Evolutionary conservation across 306 rosid genomes (phyloP), one percentile per base, ranked within the genome.

Genomic region (Casuarina cunninghamiana): DNA sequence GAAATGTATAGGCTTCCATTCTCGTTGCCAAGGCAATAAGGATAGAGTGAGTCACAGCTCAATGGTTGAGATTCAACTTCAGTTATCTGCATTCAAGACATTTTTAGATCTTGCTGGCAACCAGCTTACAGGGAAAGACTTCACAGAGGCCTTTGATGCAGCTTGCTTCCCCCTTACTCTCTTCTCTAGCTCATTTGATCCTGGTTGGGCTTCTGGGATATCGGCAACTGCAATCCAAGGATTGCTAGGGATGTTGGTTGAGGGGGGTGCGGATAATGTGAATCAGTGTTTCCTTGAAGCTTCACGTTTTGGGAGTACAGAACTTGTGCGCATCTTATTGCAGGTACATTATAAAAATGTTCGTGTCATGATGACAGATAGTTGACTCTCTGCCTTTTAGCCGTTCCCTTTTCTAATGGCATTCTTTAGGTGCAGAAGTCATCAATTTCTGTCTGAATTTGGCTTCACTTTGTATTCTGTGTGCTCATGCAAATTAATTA

Each of bases 271-370:
- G 19, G 97, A 93, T 83, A 93, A 93, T 80, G 93, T 93, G 53
- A 93, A 89, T 85, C 97, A 93, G 82, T 93, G 97, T 80, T 90
- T 93, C 81, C 87, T 93, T 75, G 97, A 93, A 86, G 97, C 97
- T 72, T 93, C 97, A 77, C 96, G 96, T 55, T 93, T 93, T 79
- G 97, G 97, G 58, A 93, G 97, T 84, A 93, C 97, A 73, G 93
- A 90, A 77, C 93, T 93, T 21, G 97, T 93, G 46, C 96, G 93
- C 78, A 91, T 93, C 82, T 81, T 93, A 53, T 84, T 93, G 73
- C 97, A 93, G 96, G 97, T 93, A 75, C 69, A 55, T 71, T 71
- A 26, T 39, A 75, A 10, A 48, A 15, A 16, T 5, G 49, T 71
- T 68, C 39, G 5, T 42, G 44, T 43, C 60, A 60, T 81, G 51